A percentile compares a stretch with the other conserved stretches of the same genome.
These are phyloP conservation scores for Lachnellula hyalina DNA, from an alignment of 2,329 filamentous ascomycete genomes.

Conservation along the genomic window DNA sequence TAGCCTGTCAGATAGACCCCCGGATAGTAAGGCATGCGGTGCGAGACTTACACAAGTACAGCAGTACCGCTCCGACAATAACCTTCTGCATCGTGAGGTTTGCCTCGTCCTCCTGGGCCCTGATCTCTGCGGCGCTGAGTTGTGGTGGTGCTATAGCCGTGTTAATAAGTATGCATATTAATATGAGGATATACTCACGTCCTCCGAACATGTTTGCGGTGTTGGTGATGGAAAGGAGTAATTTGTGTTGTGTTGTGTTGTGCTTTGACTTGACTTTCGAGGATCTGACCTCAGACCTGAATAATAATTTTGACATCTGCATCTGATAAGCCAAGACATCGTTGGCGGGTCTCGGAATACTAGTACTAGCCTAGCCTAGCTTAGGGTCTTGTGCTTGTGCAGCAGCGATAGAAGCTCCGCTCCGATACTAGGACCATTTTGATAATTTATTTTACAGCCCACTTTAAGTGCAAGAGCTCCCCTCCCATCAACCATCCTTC, in stretches of 20 bases:
- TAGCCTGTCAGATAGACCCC: constrained; percentile 3
- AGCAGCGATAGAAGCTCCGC: too few species aligned
- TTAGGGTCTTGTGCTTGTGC: too few species aligned
- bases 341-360: too few species aligned
- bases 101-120: constrained; percentile 62
- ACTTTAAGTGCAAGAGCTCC: too few species aligned
- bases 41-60: constrained; percentile 67
- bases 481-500: too few species aligned
- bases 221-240: neutral
- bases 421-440: too few species aligned
- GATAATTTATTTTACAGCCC: too few species aligned
- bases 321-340: too few species aligned
- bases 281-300: neutral
- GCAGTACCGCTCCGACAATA: constrained; percentile 56
- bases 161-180: constrained; percentile 6
- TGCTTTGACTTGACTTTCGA: neutral
- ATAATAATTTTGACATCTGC: too few species aligned
- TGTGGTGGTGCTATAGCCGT: constrained; percentile 53
- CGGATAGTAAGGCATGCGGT: neutral
- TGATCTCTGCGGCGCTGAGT: constrained; percentile 65
- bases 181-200: constrained; percentile 41
- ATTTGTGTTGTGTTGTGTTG: constrained; percentile 2
- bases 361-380: too few species aligned
- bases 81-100: constrained; percentile 62
- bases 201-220: constrained; percentile 55